Evolutionary conservation across 2,329 filamentous ascomycete species (phyloP).

Genomic region (Neofusicoccum umdonicola): DNA sequence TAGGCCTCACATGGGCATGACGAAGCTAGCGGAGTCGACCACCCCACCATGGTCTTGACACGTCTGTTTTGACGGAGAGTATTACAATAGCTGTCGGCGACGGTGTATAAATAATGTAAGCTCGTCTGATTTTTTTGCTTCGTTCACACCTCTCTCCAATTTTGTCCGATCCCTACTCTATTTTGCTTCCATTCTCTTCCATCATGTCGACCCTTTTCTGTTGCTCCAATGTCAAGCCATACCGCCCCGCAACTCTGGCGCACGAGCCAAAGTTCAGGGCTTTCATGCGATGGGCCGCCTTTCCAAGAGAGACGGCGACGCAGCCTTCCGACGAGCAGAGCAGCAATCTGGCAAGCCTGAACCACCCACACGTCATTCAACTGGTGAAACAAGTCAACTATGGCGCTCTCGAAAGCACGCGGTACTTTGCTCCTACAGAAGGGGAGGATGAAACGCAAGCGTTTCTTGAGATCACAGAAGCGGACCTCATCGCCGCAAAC

Average conservation of each 20-base stretch:
- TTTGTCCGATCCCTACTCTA: no score
- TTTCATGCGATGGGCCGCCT: conserved; percentile 33
- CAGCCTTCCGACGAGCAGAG: neutral
- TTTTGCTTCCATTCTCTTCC: neutral
- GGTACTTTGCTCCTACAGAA: conserved; percentile 39
- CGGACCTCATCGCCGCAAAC: conserved; percentile 42
- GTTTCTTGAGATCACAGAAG: conserved; percentile 39
- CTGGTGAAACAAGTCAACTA: conserved; percentile 48
- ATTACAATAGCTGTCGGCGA: no score
- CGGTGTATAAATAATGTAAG: no score
- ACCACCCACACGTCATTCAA: conserved; percentile 35
- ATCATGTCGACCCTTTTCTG: conserved; percentile 27
- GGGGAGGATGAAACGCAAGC: conserved; percentile 11
- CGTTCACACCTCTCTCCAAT: neutral
- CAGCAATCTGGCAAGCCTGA: neutral
- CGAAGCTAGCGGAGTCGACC: no score
- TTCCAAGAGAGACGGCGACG: conserved; percentile 22
- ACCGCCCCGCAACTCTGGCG: conserved; percentile 19
- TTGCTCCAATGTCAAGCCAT: conserved; percentile 20
- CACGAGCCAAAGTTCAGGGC: conserved; percentile 27
- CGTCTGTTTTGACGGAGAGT: no score
- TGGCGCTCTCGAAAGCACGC: conserved; percentile 43
- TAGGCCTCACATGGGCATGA: neutral
- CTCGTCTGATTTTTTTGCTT: no score
- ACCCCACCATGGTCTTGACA: no score